phyloP scores from a whole-genome alignment of 2,329 filamentous ascomycete genomes.

The Septoria linicola region DNA sequence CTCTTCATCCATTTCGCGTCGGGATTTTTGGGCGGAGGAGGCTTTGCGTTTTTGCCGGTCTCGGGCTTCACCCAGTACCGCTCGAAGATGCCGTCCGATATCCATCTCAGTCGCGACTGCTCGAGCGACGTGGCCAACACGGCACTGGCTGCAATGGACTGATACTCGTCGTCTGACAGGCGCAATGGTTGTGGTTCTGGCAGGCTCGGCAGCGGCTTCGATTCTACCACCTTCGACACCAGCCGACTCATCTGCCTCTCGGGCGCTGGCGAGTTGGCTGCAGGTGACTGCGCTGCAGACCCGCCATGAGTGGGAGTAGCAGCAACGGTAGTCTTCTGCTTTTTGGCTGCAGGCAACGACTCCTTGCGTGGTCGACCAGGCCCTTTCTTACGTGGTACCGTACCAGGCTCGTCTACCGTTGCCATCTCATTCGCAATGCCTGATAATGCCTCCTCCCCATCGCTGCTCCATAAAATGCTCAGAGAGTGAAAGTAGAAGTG shows the following conservation, averaged over 20 bases:
- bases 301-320: constrained; percentile 14
- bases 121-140: constrained; percentile 71
- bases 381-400: no score
- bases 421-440: no score
- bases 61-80: constrained; percentile 74
- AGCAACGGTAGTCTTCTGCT: constrained; percentile 22
- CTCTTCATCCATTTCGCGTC: constrained; percentile 45
- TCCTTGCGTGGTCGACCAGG: constrained; percentile 28
- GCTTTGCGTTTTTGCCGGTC: constrained; percentile 62
- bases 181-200: constrained; percentile 64
- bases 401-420: no score
- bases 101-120: constrained; percentile 72
- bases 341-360: constrained; percentile 30
- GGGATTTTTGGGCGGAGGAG: constrained; percentile 48
- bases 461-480: no score
- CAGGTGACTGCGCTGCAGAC: constrained; percentile 18
- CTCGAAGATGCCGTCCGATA: constrained; percentile 66
- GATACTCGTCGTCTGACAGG: constrained; percentile 65
- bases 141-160: constrained; percentile 72
- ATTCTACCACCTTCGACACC: constrained; percentile 62
- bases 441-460: no score
- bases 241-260: constrained; percentile 42
- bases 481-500: no score
- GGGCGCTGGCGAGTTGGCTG: constrained; percentile 23
- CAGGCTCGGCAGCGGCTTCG: constrained; percentile 69